Evolutionary conservation across 164 flowering plant species (phyloP).

Genomic region (Sedum album): DNA sequence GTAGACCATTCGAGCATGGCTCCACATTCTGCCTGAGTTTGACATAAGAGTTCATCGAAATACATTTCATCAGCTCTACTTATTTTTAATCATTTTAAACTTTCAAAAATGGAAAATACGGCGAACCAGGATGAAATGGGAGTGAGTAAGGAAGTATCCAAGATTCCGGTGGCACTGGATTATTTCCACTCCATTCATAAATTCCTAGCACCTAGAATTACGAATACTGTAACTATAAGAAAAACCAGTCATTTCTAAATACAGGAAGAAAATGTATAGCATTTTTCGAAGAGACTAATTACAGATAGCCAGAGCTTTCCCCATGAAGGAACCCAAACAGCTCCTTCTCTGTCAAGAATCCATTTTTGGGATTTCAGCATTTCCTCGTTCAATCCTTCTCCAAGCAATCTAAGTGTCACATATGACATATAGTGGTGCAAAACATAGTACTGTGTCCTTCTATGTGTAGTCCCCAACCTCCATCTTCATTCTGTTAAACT

Average conservation of each 20-base stretch:
- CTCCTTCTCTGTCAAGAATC: conserved; percentile 48
- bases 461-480: no score
- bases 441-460: no score
- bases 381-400: no score
- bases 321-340: conserved; percentile 37
- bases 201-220: conserved; percentile 49
- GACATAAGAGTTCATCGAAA: no score
- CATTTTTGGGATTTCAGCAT: conserved; percentile 33
- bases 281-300: background rate
- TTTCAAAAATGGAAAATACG: background rate
- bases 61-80: no score
- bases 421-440: no score
- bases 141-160: conserved; percentile 38
- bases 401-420: no score
- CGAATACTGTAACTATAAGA: conserved; percentile 3
- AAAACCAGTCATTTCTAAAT: no score
- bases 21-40: conserved; percentile 55
- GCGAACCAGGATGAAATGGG: conserved; percentile 43
- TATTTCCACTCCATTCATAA: conserved; percentile 43
- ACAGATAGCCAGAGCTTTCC: conserved; percentile 43
- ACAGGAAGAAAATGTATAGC: no score
- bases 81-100: no score
- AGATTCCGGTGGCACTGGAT: conserved; percentile 44
- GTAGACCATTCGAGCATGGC: conserved; percentile 39
- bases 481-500: no score